These are phyloP conservation scores for Daldinia sp. DNA, from an alignment of 2,329 filamentous ascomycete genomes.

Conservation along the genomic window DNA sequence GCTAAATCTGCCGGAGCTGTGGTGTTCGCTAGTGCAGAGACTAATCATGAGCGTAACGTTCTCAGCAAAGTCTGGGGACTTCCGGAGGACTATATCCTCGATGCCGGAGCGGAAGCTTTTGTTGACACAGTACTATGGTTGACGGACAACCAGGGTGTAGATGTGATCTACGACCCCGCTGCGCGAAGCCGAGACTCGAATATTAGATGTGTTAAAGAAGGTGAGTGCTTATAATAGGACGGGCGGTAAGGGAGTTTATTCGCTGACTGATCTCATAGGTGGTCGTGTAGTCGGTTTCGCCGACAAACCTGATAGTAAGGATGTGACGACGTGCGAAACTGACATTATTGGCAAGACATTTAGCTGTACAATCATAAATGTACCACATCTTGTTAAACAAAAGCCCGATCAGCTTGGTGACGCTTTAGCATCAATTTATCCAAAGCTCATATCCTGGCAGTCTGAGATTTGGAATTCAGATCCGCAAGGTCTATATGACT, in stretches of 20 bases:
- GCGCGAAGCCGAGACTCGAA: slow-evolving; percentile 48
- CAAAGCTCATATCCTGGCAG: slow-evolving; percentile 13
- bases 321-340: background rate
- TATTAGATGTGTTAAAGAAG: slow-evolving; percentile 51
- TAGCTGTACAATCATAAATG: slow-evolving; percentile 31
- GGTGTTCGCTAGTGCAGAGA: slow-evolving; percentile 58
- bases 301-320: slow-evolving; percentile 23
- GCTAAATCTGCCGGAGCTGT: slow-evolving; percentile 54
- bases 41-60: slow-evolving; percentile 53
- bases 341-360: slow-evolving; percentile 30
- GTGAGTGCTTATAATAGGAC: slow-evolving; percentile 13
- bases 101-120: slow-evolving; percentile 52
- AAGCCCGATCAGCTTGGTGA: slow-evolving; percentile 33
- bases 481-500: slow-evolving; percentile 25
- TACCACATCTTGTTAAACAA: slow-evolving; percentile 33
- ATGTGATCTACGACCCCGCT: slow-evolving; percentile 61
- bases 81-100: slow-evolving; percentile 54
- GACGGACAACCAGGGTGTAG: slow-evolving; percentile 54
- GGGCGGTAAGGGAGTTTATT: background rate
- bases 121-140: slow-evolving; percentile 50
- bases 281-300: slow-evolving; percentile 40
- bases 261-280: slow-evolving; percentile 22
- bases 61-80: slow-evolving; percentile 54
- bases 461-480: slow-evolving; percentile 16
- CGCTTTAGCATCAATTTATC: slow-evolving; percentile 29